These are phyloP conservation scores for Lepiota brunneoincarnata DNA, from an alignment of 768 basidiomycete species.

Conservation along the genomic window DNA sequence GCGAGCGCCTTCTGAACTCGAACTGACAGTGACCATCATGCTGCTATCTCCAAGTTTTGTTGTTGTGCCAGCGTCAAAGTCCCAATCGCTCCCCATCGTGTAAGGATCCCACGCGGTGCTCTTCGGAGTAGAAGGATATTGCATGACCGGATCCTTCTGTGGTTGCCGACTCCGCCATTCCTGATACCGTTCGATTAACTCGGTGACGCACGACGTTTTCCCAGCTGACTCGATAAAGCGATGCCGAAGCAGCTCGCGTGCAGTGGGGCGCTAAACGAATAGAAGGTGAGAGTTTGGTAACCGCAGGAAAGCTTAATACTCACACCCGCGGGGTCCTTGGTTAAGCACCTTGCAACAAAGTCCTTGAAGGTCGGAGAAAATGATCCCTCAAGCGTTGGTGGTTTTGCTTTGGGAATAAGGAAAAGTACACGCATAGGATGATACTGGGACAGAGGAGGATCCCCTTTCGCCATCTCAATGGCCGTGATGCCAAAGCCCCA, in stretches of 20 bases:
- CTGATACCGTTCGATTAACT: slow-evolving; percentile 86
- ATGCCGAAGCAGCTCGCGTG: slow-evolving; percentile 91
- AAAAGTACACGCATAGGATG: slow-evolving; percentile 99
- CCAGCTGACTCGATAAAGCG: slow-evolving; percentile 85
- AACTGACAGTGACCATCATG: slow-evolving; percentile 37
- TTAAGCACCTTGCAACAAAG: slow-evolving; percentile 85
- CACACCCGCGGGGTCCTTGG: slow-evolving; percentile 85
- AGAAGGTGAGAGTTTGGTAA: slow-evolving; percentile 9
- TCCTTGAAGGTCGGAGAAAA: slow-evolving; percentile 90
- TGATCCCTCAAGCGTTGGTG: slow-evolving; percentile 83
- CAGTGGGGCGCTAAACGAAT: slow-evolving; percentile 73
- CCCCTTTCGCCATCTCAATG: slow-evolving; percentile 97
- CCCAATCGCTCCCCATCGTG: slow-evolving; percentile 92
- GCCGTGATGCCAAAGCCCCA: slow-evolving; percentile 98
- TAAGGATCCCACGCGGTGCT: slow-evolving; percentile 69
- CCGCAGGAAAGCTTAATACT: slow-evolving; percentile 21
- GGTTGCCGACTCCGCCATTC: slow-evolving; percentile 68
- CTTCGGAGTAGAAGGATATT: slow-evolving; percentile 53
- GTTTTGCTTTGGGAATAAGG: slow-evolving; percentile 94
- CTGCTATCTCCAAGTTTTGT: slow-evolving; percentile 67
- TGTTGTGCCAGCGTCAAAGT: slow-evolving; percentile 79
- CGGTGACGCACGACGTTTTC: slow-evolving; percentile 79
- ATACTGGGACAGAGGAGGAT: slow-evolving; percentile 94
- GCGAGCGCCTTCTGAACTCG: slow-evolving; percentile 54
- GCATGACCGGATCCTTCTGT: slow-evolving; percentile 53